Evolutionary conservation across 306 rosid species (phyloP).

Genomic region (Leucaena leucocephala): DNA sequence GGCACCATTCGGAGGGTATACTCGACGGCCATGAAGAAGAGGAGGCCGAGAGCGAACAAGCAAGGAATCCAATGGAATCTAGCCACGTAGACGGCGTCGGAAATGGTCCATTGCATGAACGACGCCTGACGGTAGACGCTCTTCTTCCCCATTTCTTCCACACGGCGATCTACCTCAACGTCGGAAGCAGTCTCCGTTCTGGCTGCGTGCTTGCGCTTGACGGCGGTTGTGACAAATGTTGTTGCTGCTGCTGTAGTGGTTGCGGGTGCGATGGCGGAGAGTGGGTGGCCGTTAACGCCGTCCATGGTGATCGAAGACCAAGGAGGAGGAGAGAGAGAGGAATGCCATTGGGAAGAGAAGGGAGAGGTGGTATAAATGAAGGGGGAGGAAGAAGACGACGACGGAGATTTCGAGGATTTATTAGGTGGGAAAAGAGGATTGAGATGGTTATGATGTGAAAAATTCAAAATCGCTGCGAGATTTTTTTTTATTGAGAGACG

Average conservation of each 20-base stretch:
- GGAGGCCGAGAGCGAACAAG: slow-evolving; percentile 57
- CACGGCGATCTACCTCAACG: slow-evolving; percentile 13
- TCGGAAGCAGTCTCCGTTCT: slow-evolving; percentile 15
- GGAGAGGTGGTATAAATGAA: not conserved
- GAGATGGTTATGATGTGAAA: not conserved
- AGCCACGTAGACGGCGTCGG: slow-evolving; percentile 64
- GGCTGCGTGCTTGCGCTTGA: slow-evolving; percentile 25
- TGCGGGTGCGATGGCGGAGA: not conserved
- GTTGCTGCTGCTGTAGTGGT: not conserved
- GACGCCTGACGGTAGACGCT: slow-evolving; percentile 34
- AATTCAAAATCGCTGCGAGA: no score
- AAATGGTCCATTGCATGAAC: slow-evolving; percentile 69
- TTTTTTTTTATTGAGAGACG: no score
- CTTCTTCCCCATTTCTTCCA: slow-evolving; percentile 27
- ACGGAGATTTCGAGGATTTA: slow-evolving; percentile 59
- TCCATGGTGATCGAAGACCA: slow-evolving; percentile 37
- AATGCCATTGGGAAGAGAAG: not conserved
- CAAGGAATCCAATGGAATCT: slow-evolving; percentile 83
- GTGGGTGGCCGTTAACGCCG: slow-evolving; percentile 34
- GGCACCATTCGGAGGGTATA: slow-evolving; percentile 96
- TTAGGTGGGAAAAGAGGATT: not conserved
- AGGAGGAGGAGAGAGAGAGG: not conserved
- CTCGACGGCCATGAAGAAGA: slow-evolving; percentile 93
- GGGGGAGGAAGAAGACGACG: not conserved
- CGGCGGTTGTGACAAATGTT: not conserved